These are phyloP conservation scores for Aspergillus taichungensis DNA, from an alignment of 495 filamentous ascomycete species.

Conservation along the genomic window DNA sequence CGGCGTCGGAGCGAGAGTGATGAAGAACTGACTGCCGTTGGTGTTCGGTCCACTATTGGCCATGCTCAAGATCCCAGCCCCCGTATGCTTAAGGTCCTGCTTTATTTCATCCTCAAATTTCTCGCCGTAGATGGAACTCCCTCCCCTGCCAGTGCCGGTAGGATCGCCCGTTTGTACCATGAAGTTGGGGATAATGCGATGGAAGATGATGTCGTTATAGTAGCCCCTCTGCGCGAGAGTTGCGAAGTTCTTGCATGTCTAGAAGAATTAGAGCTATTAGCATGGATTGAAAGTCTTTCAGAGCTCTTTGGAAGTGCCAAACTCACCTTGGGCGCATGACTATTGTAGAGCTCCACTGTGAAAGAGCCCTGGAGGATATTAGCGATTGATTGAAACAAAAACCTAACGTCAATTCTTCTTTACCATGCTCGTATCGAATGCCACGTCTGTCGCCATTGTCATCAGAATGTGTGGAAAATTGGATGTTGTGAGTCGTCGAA, in stretches of 20 bases:
- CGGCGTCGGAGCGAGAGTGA: constrained; percentile 89
- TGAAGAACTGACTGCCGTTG: constrained; percentile 82
- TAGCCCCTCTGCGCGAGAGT: constrained; percentile 73
- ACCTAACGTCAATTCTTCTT: not conserved
- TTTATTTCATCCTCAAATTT: constrained; percentile 93
- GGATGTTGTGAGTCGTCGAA: too few relatives aligned
- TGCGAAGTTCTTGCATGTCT: constrained; percentile 83
- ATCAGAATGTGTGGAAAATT: not conserved
- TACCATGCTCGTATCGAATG: constrained; percentile 78
- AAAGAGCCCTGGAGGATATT: constrained; percentile 58
- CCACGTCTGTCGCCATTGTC: constrained; percentile 65
- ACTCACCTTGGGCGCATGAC: constrained; percentile 62
- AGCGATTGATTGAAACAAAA: constrained; percentile 4
- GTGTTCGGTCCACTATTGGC: constrained; percentile 92
- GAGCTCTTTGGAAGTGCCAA: not conserved
- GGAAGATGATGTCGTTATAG: constrained; percentile 79
- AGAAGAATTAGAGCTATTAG: constrained; percentile 16
- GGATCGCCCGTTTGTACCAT: constrained; percentile 97
- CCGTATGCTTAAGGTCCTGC: constrained; percentile 74
- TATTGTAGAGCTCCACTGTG: constrained; percentile 78
- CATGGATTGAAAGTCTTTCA: too few relatives aligned
- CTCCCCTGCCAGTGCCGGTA: constrained; percentile 90
- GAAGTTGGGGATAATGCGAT: constrained; percentile 92
- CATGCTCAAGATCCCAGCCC: constrained; percentile 90
- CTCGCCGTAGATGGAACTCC: constrained; percentile 82